Conservation (phyloP, 441 rosid genomes). For the Pelargonium australe region DNA sequence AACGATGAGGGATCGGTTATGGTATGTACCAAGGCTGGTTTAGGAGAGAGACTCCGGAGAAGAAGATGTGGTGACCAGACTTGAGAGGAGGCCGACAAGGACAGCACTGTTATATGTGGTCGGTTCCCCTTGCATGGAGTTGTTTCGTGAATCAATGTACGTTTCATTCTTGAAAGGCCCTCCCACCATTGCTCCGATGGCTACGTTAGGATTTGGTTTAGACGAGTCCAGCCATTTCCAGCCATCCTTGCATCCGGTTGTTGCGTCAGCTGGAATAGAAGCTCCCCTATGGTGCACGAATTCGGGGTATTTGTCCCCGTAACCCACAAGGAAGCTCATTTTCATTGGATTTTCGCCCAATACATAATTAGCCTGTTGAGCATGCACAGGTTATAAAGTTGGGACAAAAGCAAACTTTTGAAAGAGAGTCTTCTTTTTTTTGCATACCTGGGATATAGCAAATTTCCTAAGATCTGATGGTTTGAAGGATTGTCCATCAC, state of each 20-base stretch:
- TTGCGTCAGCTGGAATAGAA: slow-evolving; percentile 75
- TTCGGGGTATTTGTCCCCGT: slow-evolving; percentile 75
- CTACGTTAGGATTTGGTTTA: slow-evolving; percentile 74
- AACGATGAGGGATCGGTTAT: not conserved
- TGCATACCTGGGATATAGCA: slow-evolving; percentile 74
- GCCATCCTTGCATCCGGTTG: slow-evolving; percentile 67
- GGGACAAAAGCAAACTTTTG: not conserved
- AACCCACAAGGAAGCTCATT: slow-evolving; percentile 84
- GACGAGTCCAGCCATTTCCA: slow-evolving; percentile 63
- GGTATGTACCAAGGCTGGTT: slow-evolving; percentile 13
- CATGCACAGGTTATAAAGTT: not conserved
- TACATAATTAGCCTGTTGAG: slow-evolving; percentile 77
- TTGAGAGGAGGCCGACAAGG: slow-evolving; percentile 78
- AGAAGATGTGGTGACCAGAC: slow-evolving; percentile 81
- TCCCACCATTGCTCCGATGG: slow-evolving; percentile 77
- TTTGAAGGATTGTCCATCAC: slow-evolving; percentile 52
- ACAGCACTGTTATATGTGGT: slow-evolving; percentile 84
- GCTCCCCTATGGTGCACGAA: slow-evolving; percentile 95
- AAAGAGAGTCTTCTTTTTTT: not conserved
- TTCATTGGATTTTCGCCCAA: slow-evolving; percentile 71
- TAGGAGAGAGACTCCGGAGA: slow-evolving; percentile 49
- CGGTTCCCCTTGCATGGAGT: slow-evolving; percentile 86
- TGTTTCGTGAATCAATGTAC: slow-evolving; percentile 57
- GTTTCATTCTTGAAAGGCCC: slow-evolving; percentile 89
- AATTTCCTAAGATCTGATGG: slow-evolving; percentile 81